phyloP scores from a whole-genome alignment of 257 asterid genomes.

The Solanum ossicruentum region DNA sequence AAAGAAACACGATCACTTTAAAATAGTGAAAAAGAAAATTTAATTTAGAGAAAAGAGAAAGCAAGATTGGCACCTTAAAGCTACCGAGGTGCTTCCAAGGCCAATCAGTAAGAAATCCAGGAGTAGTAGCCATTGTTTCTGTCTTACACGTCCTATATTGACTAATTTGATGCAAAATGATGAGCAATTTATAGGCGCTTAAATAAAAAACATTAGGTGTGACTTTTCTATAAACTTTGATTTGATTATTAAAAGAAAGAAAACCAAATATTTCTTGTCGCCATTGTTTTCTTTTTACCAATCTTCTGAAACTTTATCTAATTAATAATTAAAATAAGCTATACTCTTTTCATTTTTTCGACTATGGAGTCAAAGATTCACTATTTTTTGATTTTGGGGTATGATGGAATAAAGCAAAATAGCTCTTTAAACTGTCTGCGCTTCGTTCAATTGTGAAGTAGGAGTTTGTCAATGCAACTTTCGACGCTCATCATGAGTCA shows the following conservation, averaged over 20 bases:
- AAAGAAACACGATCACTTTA: background rate
- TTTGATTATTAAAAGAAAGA: background rate
- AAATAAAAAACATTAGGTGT: background rate
- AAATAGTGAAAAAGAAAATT: background rate
- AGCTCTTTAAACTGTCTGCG: too few relatives aligned
- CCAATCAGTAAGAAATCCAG: slow-evolving; percentile 25
- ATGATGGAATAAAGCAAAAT: too few relatives aligned
- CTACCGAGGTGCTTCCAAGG: slow-evolving; percentile 22
- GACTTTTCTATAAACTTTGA: background rate
- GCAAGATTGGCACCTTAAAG: slow-evolving; percentile 3
- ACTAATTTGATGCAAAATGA: background rate
- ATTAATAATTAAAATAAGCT: background rate
- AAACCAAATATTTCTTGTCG: background rate
- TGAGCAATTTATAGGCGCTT: background rate
- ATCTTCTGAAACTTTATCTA: background rate
- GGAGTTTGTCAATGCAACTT: too few relatives aligned
- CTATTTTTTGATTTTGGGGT: too few relatives aligned
- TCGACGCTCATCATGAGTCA: too few relatives aligned
- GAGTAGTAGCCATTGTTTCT: slow-evolving; percentile 14
- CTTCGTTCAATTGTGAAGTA: too few relatives aligned
- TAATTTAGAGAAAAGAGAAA: background rate
- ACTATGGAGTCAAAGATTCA: too few relatives aligned
- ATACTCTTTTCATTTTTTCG: background rate
- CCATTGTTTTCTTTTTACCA: background rate
- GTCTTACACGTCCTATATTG: background rate